Percentiles rank a stretch among this genome's conserved stretches.
phyloP scores from a whole-genome alignment of 169 alveolate genomes.

The Gregarina niphandrodes region DNA sequence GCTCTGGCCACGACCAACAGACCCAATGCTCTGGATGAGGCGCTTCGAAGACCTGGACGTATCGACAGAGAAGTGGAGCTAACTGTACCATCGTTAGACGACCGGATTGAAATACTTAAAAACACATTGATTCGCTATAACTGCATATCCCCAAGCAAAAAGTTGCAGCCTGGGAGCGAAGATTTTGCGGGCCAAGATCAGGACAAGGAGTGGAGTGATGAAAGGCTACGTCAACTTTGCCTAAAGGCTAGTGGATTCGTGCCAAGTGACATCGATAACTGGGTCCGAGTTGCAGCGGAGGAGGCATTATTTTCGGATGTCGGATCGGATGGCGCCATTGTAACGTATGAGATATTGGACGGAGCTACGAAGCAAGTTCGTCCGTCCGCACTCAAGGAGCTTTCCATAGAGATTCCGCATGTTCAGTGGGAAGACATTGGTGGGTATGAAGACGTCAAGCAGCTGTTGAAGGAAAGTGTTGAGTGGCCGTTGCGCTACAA shows the following conservation, averaged over 20 bases:
- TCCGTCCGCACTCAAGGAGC: slow-evolving; percentile 15
- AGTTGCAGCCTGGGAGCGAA: slow-evolving; percentile 6
- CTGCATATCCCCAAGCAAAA: slow-evolving; percentile 16
- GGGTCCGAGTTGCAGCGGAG: background rate
- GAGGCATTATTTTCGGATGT: background rate
- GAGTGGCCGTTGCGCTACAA: slow-evolving; percentile 88
- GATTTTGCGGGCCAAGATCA: slow-evolving; percentile 38
- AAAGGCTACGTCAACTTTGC: slow-evolving; percentile 3
- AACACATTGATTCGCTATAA: too few species aligned
- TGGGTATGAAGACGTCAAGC: slow-evolving; percentile 77
- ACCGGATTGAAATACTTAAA: slow-evolving; percentile 56
- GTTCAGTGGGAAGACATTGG: slow-evolving; percentile 92
- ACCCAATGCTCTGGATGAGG: slow-evolving; percentile 58
- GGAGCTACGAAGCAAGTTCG: background rate
- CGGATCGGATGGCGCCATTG: background rate
- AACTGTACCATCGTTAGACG: slow-evolving; percentile 63
- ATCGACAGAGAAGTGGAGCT: slow-evolving; percentile 76
- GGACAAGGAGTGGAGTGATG: slow-evolving; percentile 49
- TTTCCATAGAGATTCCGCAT: slow-evolving; percentile 53
- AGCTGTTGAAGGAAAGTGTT: slow-evolving; percentile 64
- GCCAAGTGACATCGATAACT: background rate
- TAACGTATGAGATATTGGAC: background rate
- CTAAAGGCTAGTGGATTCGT: slow-evolving; percentile 4
- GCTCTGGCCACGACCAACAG: slow-evolving; percentile 73
- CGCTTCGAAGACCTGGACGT: slow-evolving; percentile 82